These are phyloP conservation scores for Lentinula sp. DNA, from an alignment of 768 basidiomycete genomes.

Conservation along the genomic window DNA sequence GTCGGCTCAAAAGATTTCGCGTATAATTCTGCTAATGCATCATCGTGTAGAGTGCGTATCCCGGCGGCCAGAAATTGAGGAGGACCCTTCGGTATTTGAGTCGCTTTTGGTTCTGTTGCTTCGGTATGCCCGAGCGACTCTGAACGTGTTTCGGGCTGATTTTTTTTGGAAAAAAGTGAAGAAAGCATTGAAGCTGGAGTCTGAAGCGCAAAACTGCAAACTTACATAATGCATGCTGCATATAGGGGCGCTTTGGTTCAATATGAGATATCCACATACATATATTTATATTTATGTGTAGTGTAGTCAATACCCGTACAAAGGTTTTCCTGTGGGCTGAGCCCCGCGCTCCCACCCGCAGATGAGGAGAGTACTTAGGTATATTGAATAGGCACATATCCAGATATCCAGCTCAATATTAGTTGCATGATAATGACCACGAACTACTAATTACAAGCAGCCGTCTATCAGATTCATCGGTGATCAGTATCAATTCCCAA, in stretches of 20 bases:
- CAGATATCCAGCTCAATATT: too few species aligned
- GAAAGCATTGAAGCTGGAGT: background rate
- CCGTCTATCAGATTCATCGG: constrained; percentile 8
- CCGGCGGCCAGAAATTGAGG: constrained; percentile 17
- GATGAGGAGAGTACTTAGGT: too few species aligned
- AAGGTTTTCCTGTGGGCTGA: too few species aligned
- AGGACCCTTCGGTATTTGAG: background rate
- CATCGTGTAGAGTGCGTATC: constrained; percentile 57
- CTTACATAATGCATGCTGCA: too few species aligned
- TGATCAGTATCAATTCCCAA: background rate
- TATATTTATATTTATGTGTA: too few species aligned
- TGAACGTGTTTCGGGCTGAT: background rate
- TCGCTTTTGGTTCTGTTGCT: background rate
- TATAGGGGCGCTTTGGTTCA: too few species aligned
- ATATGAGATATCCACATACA: too few species aligned
- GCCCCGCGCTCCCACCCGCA: too few species aligned
- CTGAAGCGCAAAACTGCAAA: too few species aligned
- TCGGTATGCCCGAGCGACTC: background rate
- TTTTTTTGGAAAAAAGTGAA: background rate
- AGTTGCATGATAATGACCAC: too few species aligned
- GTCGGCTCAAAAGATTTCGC: constrained; percentile 16
- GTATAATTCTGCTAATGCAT: constrained; percentile 48
- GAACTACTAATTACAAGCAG: constrained; percentile 8
- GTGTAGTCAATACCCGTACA: too few species aligned
- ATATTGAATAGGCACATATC: too few species aligned